Evolutionary conservation across 768 basidiomycete species (phyloP), one percentile per base, ranked within the genome.

Genomic region (Hypholoma fasciculare): DNA sequence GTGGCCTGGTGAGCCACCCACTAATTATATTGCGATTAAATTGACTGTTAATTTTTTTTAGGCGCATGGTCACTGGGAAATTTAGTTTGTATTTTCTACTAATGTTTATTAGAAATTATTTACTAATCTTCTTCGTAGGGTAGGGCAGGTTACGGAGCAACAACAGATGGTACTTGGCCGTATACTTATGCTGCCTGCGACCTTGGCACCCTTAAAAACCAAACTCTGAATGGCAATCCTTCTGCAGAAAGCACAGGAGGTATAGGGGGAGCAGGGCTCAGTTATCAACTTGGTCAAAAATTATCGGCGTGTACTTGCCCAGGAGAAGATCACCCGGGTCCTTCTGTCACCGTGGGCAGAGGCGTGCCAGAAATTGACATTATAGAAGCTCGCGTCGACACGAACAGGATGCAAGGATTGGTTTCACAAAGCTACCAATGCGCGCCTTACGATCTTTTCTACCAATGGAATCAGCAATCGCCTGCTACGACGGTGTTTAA

Each of bases 321-420:
- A 0, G 86, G 85, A 12, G 83, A 84, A 27, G 92, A 93, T 63
- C 96, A 98, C 69, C 96, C 96, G 2, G 96, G 96, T 11, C 96
- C 96, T 3, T 78, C 65, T 58, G 78, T 80, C 54, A 79, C 72
- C 27, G 76, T 74, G 14, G 93, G 93, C 16, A 85, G 96, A 52
- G 86, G 86, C 34, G 92, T 89, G 1, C 96, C 96, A 1, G 96
- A 98, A 76, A 94, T 98, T 64, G 96, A 98, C 72, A 80, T 98
- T 59, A 68, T 96, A 57, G 96, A 98, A 76, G 86, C 93, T 0
- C 89, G 94, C 70, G 81, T 89, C 56, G 72, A 94, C 64, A 64
- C 79, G 2, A 59, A 52, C 55, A 58, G 72, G 4, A 80, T 82
- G 64, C 65, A 74, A 67, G 91, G 83, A 42, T 77, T 88, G 63